Conservation (phyloP, 148 eudicot species). For the Silene latifolia region DNA sequence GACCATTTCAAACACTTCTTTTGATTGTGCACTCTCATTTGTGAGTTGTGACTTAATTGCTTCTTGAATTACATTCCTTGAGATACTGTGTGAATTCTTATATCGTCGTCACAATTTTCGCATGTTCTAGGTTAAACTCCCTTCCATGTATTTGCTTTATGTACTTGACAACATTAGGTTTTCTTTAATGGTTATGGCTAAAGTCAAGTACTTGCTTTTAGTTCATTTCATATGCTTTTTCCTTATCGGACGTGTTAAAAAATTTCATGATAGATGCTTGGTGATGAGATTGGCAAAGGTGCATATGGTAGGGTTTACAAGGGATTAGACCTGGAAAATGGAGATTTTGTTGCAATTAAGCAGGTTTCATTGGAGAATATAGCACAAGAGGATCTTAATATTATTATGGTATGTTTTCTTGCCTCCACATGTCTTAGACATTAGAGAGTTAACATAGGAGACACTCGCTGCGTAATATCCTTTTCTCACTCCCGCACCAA, state of each 20-base stretch:
- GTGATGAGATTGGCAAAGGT: slow-evolving; percentile 99
- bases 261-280: slow-evolving; percentile 60
- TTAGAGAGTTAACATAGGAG: not conserved
- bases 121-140: not conserved
- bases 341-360: slow-evolving; percentile 97
- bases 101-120: not conserved
- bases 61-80: no score
- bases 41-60: no score
- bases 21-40: no score
- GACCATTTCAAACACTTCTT: no score
- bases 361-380: slow-evolving; percentile 98
- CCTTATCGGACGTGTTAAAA: not conserved
- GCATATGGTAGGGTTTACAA: slow-evolving; percentile 99
- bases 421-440: not conserved
- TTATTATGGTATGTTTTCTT: slow-evolving; percentile 66
- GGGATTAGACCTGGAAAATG: slow-evolving; percentile 98
- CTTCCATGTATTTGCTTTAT: not conserved
- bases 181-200: not conserved
- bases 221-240: not conserved
- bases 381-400: slow-evolving; percentile 91
- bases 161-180: not conserved
- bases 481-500: not conserved
- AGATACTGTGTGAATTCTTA: no score
- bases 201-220: not conserved
- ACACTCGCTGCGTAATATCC: not conserved